Percentiles rank a stretch among this genome's conserved stretches.
phyloP scores from a whole-genome alignment of 176 grass and related monocot genomes.

The Oryza australiensis region DNA sequence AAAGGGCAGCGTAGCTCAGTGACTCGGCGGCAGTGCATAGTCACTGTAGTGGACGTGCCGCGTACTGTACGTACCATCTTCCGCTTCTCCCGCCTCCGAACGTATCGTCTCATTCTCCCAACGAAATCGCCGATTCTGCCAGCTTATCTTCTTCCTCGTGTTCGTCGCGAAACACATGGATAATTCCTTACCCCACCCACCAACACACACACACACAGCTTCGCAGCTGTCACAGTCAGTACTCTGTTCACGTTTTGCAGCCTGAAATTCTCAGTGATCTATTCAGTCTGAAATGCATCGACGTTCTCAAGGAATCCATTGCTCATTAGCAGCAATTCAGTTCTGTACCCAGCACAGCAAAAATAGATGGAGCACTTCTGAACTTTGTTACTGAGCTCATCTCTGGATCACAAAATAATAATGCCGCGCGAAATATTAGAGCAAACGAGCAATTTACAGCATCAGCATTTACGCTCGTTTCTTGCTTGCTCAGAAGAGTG shows the following conservation, averaged over 20 bases:
- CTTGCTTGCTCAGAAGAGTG: constrained; percentile 2
- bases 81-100: too few relatives aligned
- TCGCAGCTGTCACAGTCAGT: not conserved
- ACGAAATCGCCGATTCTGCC: too few relatives aligned
- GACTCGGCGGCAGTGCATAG: too few relatives aligned
- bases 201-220: too few relatives aligned
- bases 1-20: too few relatives aligned
- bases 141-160: not conserved
- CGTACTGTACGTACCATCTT: too few relatives aligned
- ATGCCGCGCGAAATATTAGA: not conserved
- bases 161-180: not conserved
- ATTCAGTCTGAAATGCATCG: not conserved
- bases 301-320: not conserved
- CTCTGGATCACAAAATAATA: not conserved
- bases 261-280: too few relatives aligned
- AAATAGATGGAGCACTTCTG: not conserved
- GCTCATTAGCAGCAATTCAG: not conserved
- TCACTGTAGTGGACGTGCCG: too few relatives aligned
- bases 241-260: not conserved
- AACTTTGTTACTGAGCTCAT: not conserved
- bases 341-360: not conserved
- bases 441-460: not conserved
- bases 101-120: not conserved
- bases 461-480: not conserved
- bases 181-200: too few relatives aligned